Percentiles rank a stretch among this genome's conserved stretches.
phyloP scores from a whole-genome alignment of 441 rosid species.

The Gossypium davidsonii region DNA sequence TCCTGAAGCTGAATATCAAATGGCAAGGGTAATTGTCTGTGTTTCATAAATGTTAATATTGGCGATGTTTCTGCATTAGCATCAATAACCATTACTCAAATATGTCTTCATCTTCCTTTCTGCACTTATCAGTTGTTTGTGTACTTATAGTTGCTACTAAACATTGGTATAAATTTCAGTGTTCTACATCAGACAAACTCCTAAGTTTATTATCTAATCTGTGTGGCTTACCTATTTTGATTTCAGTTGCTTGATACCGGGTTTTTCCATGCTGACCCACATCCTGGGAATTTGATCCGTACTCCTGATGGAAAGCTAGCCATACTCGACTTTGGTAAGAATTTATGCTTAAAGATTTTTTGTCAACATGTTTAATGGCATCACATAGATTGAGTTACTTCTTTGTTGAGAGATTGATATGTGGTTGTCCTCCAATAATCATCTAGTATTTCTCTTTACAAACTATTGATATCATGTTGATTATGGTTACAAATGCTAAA shows the following conservation, averaged over 20 bases:
- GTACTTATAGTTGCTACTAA: neutral
- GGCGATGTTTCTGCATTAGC: neutral
- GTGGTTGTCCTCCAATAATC: neutral
- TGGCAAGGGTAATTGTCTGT: neutral
- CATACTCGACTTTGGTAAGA: constrained; percentile 91
- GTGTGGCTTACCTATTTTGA: constrained; percentile 8
- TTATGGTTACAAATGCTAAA: neutral
- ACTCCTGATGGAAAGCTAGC: constrained; percentile 97
- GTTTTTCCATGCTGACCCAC: constrained; percentile 98
- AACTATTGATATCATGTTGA: neutral
- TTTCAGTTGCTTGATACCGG: constrained; percentile 93
- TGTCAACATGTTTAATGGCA: neutral
- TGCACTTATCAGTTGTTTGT: neutral
- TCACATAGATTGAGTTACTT: neutral
- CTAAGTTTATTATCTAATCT: neutral
- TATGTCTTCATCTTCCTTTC: neutral
- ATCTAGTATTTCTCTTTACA: neutral
- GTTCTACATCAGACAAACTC: neutral
- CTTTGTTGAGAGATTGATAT: neutral
- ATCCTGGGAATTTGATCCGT: constrained; percentile 97
- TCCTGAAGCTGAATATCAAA: neutral
- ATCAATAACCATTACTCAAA: neutral
- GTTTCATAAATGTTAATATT: neutral
- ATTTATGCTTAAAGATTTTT: constrained; percentile 10
- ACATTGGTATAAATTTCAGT: constrained; percentile 1